Base-by-base conservation (phyloP, 306 rosid species). In the Glycine tomentella region DNA sequence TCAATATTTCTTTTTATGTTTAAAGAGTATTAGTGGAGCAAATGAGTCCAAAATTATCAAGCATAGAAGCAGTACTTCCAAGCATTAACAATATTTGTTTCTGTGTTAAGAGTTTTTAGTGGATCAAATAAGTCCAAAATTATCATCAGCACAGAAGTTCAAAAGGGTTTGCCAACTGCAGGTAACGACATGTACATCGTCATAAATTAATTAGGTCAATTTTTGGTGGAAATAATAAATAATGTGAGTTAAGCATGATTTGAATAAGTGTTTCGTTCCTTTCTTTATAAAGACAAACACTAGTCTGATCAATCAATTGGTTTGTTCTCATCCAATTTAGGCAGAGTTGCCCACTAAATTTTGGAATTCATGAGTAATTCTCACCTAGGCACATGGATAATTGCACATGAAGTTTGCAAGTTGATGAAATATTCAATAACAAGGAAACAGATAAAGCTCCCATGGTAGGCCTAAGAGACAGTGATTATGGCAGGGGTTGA, bases 361-460 rank as follows among this genome's bases (percentile, higher is more conserved):
- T 75, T 55, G 81, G 36, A 75, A 45, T 67, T 56, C 16, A 55
- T 9, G 45, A 67, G 51, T 46, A 67, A 65, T 48, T 36, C 44
- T 57, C 44, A 17, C 9, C 34, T 55, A n/a, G 44, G 33, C 38
- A 67, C 64, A 77, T 77, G 25, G 72, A 70, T 49, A 33, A 9
- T 44, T 68, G 85, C 49, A 17, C 69, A 9, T 45, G 1, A 83
- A 15, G 9, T 56, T 61, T 77, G 79, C 82, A 62, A 77, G 74
- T 59, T 77, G 70, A 59, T 49, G 55, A 45, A 79, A 77, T 74
- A 66, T 56, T 83, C 17, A 74, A 79, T 5, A 79, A 67, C 40
- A 49, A 56, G 13, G 74, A 67, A 74, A 58, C 34, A 51, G 36
- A 50, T 59, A 68, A 44, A 42, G 40, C 10, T 77, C 14, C 36